A percentile compares a stretch with the other conserved stretches of the same genome.
Conservation (phyloP, 331 rosid genomes). For the Malus hybrid region DNA sequence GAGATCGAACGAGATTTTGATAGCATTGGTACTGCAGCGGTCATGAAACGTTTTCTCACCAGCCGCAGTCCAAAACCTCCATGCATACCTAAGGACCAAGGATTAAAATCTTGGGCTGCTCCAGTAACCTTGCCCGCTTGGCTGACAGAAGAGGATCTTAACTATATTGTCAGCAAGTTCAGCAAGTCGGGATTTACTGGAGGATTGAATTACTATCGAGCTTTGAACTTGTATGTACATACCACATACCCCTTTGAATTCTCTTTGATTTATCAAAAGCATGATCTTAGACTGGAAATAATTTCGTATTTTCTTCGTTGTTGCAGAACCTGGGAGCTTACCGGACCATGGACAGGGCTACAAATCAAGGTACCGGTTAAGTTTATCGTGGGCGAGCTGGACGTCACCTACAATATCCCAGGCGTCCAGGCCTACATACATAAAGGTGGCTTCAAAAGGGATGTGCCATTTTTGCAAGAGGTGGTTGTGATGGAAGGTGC, state of each 20-base stretch:
- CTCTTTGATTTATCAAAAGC: not conserved
- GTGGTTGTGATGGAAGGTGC: slow-evolving; percentile 66
- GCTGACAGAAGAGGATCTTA: slow-evolving; percentile 67
- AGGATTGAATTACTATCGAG: slow-evolving; percentile 78
- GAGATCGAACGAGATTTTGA: slow-evolving; percentile 66
- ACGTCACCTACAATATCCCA: slow-evolving; percentile 54
- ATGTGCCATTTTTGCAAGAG: slow-evolving; percentile 71
- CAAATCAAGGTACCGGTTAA: slow-evolving; percentile 77
- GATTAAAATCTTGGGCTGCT: slow-evolving; percentile 30
- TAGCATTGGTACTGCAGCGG: slow-evolving; percentile 31
- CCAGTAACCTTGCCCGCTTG: slow-evolving; percentile 48
- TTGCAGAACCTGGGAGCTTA: slow-evolving; percentile 84
- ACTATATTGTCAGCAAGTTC: slow-evolving; percentile 50
- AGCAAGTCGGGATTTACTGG: slow-evolving; percentile 69
- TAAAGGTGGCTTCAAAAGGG: slow-evolving; percentile 51
- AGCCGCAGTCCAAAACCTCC: slow-evolving; percentile 44
- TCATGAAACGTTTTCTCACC: slow-evolving; percentile 38
- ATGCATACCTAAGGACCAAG: slow-evolving; percentile 42
- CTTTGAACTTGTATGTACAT: slow-evolving; percentile 46
- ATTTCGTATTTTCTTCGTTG: not conserved
- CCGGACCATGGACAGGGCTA: slow-evolving; percentile 62
- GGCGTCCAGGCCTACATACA: slow-evolving; percentile 58
- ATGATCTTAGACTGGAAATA: not conserved
- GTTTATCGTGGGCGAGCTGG: slow-evolving; percentile 77
- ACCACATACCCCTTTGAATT: not conserved